Evolutionary conservation across 208 protist species (phyloP), one percentile per base, ranked within the genome.

Genomic region (Leishmania mexicana): DNA sequence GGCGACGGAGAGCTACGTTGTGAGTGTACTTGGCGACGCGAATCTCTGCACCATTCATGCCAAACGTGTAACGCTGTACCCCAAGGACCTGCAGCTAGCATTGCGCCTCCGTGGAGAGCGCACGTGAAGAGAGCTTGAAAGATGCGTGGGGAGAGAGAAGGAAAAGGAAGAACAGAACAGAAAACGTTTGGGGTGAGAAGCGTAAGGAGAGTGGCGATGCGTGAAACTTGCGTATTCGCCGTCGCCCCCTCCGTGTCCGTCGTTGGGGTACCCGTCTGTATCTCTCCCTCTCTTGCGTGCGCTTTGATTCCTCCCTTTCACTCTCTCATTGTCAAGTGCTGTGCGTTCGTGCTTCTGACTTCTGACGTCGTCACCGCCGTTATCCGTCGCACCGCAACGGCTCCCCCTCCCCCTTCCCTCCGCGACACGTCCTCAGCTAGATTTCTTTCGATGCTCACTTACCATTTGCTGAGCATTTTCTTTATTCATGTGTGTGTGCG

Each of bases 61-160:
- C 75, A 99, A 99, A 90, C 93, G 98, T 75, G 99, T 99, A 3
- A 99, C 99, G 68, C 98, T 99, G 83, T 99, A 99, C 94, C 97
- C 98, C 67, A 99, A 99, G 90, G 99, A 99, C 85, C 97, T 99
- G 75, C 98, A 99, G 88, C 95, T 99, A 40, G 99, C 99, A 42
- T 83, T 99, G 77, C 95, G 99, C 78, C 99, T 99, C 78, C 96
- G 99, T 85, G 99, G 99, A 49, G 99, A 98, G 31, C 91, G 90
- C 51, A 24, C 81, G 35, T 96, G 87, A 72, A 11, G 40, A 38
- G 42, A 45, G 2, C 28, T 21, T 74, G 62, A 68, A 17, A 6
- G 45, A 51, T 38, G 45, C 31, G 31, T 40, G 68, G 17, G 11
- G 68, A 31, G 40, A 74, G 38, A 21, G 68, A n/a, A 28, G 42